Conservation (phyloP, 345 rosid species). For the Angophora floribunda region DNA sequence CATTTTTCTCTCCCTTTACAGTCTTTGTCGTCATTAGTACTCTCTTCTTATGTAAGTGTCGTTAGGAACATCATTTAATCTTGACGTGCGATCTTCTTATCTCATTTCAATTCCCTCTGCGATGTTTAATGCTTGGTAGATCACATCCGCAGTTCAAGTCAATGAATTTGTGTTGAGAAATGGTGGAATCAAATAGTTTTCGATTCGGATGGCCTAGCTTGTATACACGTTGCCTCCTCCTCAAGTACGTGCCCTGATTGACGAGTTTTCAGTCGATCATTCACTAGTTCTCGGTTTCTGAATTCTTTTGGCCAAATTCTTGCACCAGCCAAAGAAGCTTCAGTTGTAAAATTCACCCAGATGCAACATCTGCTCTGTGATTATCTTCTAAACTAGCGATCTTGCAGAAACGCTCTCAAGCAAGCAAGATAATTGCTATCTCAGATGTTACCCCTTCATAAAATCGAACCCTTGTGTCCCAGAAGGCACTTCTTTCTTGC, state of each 20-base stretch:
- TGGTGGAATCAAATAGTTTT: background rate
- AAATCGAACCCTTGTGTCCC: background rate
- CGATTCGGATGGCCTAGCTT: background rate
- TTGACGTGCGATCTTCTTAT: background rate
- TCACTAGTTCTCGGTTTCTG: background rate
- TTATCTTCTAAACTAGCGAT: background rate
- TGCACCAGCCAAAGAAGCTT: background rate
- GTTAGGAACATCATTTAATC: background rate
- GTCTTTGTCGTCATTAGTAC: background rate
- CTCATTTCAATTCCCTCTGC: background rate
- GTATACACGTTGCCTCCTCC: background rate
- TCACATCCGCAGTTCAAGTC: background rate
- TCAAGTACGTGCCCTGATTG: background rate
- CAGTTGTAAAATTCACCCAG: background rate
- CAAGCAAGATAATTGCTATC: background rate
- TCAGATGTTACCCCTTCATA: background rate
- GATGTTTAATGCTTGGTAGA: background rate
- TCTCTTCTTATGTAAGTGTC: background rate
- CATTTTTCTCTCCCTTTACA: background rate
- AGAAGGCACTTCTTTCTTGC: background rate
- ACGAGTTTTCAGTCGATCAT: background rate
- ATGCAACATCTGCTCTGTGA: background rate
- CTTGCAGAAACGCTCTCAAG: background rate
- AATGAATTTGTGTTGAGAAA: background rate
- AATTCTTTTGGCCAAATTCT: background rate